A percentile compares a stretch with the other conserved stretches of the same genome.
Conservation (phyloP, 2,329 filamentous ascomycete genomes). For the Colletotrichum euphorbiae region DNA sequence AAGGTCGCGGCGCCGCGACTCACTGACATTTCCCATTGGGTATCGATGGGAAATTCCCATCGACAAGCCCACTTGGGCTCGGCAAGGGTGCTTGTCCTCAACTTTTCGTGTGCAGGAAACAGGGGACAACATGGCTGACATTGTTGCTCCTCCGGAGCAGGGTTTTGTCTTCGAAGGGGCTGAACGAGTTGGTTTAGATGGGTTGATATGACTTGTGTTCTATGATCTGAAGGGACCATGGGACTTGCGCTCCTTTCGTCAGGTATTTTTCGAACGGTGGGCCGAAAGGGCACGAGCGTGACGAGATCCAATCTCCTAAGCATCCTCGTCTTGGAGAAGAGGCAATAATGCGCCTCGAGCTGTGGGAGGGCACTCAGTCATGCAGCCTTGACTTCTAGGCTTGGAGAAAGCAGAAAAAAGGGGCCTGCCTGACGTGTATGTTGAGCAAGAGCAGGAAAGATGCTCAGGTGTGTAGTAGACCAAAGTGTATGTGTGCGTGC, state of each 20-base stretch:
- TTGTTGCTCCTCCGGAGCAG: conserved; percentile 11
- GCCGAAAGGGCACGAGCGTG: not conserved
- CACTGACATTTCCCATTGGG: conserved; percentile 49
- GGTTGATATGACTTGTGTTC: conserved; percentile 16
- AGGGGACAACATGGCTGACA: conserved; percentile 11
- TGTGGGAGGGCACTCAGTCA: conserved; percentile 7
- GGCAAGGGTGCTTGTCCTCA: conserved; percentile 28
- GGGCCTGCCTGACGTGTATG: not conserved
- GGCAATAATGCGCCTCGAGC: conserved; percentile 19
- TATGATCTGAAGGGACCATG: conserved; percentile 29
- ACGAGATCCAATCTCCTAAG: conserved; percentile 2
- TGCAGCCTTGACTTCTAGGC: conserved; percentile 20
- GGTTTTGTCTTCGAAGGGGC: conserved; percentile 16
- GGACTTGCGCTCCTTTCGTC: conserved; percentile 16
- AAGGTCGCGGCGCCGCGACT: conserved; percentile 39
- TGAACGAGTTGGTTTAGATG: not conserved
- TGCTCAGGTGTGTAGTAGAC: conserved; percentile 9
- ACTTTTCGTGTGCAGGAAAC: conserved; percentile 24
- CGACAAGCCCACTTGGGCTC: conserved; percentile 40
- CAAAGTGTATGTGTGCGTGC: not conserved
- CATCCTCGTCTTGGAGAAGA: conserved; percentile 5
- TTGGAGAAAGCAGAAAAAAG: not conserved
- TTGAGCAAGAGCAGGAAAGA: conserved; percentile 3
- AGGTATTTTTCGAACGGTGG: conserved; percentile 11
- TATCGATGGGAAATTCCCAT: too few relatives aligned